Evolutionary conservation across 768 basidiomycete species (phyloP).

Genomic region (Trametes villosa): DNA sequence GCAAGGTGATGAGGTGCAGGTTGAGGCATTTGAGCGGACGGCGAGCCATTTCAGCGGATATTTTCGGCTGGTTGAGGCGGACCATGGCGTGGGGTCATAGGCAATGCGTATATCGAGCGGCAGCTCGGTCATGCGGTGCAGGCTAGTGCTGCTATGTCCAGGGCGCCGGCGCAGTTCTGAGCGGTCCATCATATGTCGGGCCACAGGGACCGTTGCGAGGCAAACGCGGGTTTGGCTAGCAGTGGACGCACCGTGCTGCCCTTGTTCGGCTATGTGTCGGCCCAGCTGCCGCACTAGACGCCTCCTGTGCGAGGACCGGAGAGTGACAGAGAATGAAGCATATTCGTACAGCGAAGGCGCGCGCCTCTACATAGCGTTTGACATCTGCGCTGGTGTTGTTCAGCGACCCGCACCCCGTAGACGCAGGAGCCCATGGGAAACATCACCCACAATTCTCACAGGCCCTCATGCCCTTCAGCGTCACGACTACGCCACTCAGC

Average conservation of each 20-base stretch:
- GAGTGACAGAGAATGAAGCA: background rate
- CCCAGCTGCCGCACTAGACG: background rate
- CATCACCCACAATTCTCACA: background rate
- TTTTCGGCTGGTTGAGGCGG: background rate
- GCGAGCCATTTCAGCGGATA: background rate
- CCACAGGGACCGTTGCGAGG: background rate
- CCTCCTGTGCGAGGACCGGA: background rate
- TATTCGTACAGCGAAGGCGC: background rate
- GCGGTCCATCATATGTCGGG: background rate
- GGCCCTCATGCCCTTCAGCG: background rate
- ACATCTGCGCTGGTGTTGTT: background rate
- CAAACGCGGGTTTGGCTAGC: background rate
- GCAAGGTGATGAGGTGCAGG: background rate
- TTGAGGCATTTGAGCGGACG: background rate
- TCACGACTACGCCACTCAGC: conserved; percentile 22
- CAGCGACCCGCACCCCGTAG: background rate
- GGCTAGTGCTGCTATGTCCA: background rate
- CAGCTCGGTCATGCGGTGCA: background rate
- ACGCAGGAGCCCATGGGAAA: background rate
- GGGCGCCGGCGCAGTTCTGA: background rate
- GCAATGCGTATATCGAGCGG: background rate
- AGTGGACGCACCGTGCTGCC: background rate
- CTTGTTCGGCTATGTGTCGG: background rate
- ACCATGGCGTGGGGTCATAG: no score
- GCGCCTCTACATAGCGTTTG: background rate